A percentile compares a stretch with the other conserved stretches of the same genome.
These are phyloP conservation scores for Sporisorium exsertum DNA, from an alignment of 1,284 basidiomycete species.

Conservation along the genomic window DNA sequence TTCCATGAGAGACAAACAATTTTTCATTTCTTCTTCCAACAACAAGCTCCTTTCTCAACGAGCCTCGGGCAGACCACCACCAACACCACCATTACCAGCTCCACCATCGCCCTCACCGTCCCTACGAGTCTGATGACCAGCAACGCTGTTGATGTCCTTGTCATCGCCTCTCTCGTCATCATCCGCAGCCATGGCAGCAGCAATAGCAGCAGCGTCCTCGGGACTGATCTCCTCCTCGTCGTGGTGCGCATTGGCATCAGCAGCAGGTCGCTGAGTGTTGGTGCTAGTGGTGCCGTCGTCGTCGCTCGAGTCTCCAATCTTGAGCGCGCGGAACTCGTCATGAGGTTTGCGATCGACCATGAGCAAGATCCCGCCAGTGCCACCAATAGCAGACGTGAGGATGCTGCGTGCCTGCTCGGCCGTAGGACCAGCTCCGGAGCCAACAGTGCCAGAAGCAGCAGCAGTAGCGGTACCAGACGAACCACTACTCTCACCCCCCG, in stretches of 20 bases:
- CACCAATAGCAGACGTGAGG: constrained; percentile 56
- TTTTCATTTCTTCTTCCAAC: background rate
- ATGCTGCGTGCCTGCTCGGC: constrained; percentile 55
- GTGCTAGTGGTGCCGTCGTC: constrained; percentile 21
- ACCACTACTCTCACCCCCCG: constrained; percentile 11
- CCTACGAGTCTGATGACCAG: constrained; percentile 17
- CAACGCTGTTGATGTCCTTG: constrained; percentile 48
- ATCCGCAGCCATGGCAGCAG: constrained; percentile 51
- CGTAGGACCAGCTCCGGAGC: constrained; percentile 17
- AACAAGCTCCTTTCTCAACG: constrained; percentile 16
- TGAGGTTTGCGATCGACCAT: constrained; percentile 59
- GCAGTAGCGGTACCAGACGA: background rate
- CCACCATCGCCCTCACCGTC: constrained; percentile 16
- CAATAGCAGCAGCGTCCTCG: constrained; percentile 58
- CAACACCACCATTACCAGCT: background rate
- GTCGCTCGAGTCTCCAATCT: constrained; percentile 32
- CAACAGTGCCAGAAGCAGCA: background rate
- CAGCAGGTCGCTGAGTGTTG: background rate
- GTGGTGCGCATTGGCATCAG: background rate
- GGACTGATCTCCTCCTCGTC: constrained; percentile 50
- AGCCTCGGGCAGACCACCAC: constrained; percentile 37
- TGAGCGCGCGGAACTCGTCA: constrained; percentile 56
- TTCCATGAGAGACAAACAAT: background rate
- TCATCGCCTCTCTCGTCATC: constrained; percentile 59
- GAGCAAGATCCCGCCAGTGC: constrained; percentile 65